Base-by-base conservation (phyloP, 768 basidiomycete species). In the Suillus subaureus region DNA sequence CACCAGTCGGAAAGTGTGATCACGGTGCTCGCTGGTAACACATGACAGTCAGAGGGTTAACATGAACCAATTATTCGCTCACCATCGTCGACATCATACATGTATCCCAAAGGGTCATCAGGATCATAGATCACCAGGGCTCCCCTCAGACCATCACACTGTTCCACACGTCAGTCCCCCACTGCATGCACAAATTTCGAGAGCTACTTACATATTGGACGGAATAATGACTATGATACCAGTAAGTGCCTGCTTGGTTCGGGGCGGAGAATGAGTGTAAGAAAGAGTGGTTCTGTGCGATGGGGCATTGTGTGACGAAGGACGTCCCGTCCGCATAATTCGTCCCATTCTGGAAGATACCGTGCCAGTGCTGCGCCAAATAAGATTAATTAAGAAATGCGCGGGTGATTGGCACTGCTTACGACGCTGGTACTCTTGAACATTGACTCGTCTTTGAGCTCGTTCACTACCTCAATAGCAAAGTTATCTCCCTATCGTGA, bases 361-460 rank as follows among this genome's bases (percentile, higher is more conserved):
- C 85, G 69, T 87, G 86, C 84, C 84, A 86, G 67, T 87, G 85
- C 86, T 87, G 13, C 6, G 6, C 21, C 6, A 9, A 21, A 39
- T 23, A 35, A 16, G 13, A 1, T 69, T 9, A 51, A 57, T n/a
- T 8, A 57, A 23, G 18, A 61, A 39, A 13, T 13, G 8, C 0
- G 16, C n/a, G n/a, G n/a, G 28, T 18, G 5, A 28, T 31, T 47
- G 18, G 7, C 51, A 11, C 13, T 28, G 69, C 83, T 67, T 37
- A 87, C 86, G 40, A 88, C 81, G 33, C 81, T 83, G 8, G 87
- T 88, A 4, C 74, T 77, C 49, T 78, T 79, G 37, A 81, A 66
- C 86, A 88, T 85, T 0, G 81, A 75, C 3, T 72, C 72, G 43
- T 87, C 82, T 2, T 72, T 77, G 33, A 87, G 73, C 26, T 68